These are phyloP conservation scores for Ogataea pini DNA, from an alignment of 805 yeast species.

Conservation along the genomic window DNA sequence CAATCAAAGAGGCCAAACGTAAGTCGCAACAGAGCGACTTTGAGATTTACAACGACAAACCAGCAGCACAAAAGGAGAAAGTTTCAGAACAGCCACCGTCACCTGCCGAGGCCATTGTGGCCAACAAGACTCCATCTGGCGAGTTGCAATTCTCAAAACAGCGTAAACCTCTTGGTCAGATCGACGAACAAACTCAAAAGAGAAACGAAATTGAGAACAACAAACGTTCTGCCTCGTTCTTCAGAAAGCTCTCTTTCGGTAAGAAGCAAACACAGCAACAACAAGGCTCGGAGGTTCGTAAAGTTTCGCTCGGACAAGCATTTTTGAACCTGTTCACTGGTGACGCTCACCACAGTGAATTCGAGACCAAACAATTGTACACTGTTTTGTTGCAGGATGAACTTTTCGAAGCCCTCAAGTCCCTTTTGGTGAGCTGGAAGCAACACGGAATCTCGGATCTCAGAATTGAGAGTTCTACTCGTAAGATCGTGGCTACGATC, in stretches of 20 bases:
- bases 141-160: slow-evolving; percentile 21
- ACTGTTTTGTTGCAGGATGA: slow-evolving; percentile 47
- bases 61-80: not conserved
- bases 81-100: slow-evolving; percentile 12
- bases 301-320: slow-evolving; percentile 30
- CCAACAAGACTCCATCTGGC: slow-evolving; percentile 16
- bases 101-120: slow-evolving; percentile 9
- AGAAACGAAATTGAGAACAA: slow-evolving; percentile 17
- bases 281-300: slow-evolving; percentile 17
- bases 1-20: slow-evolving; percentile 33
- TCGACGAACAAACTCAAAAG: slow-evolving; percentile 19
- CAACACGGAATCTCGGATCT: slow-evolving; percentile 67
- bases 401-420: slow-evolving; percentile 62
- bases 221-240: slow-evolving; percentile 30
- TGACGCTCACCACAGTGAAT: slow-evolving; percentile 19
- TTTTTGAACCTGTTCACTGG: slow-evolving; percentile 44
- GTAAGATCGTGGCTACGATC: slow-evolving; percentile 59
- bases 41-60: slow-evolving; percentile 27
- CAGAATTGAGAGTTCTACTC: slow-evolving; percentile 42
- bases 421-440: slow-evolving; percentile 66
- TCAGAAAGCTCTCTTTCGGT: slow-evolving; percentile 55
- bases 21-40: slow-evolving; percentile 24
- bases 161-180: slow-evolving; percentile 30
- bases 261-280: slow-evolving; percentile 33
- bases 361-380: slow-evolving; percentile 37